Base-by-base conservation (phyloP, 177 flowering plant genomes). In the Vitis hybrid region DNA sequence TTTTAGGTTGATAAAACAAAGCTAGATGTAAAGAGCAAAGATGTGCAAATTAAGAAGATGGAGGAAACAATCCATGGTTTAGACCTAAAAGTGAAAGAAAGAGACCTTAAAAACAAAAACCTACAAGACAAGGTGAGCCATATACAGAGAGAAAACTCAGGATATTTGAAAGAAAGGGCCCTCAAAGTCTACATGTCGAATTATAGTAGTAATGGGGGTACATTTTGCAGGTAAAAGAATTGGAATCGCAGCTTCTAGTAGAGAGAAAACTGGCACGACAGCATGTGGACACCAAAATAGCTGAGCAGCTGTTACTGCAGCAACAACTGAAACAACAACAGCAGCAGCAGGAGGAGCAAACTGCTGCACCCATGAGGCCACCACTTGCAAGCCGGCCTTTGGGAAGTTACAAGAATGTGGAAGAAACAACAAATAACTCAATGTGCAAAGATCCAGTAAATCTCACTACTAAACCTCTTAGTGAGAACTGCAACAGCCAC, bases 241-340 rank as follows among this genome's bases (percentile, higher is more conserved):
- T 95, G 66, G 99, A 95, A 78, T 74, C 91, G n/a, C 99, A 91
- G 65, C 91, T 95, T 49, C 66, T 90, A 58, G 72, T 90, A 64
- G 99, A 93, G 82, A 89, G 97, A 80, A 93, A 82, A 82, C 77
- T 90, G 52, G 98, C 99, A 64, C 80, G 92, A 64, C 99, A 93
- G 74, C 97, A 91, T 52, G 88, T 90, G 6, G 99, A 94, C 75
- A 74, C 83, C 17, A 94, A 87, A 82, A 79, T 91, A 66, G 91
- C 91, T 11, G 97, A 91, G 76, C 87, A 79, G 52, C 84, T 77
- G 12, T 87, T 79, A 62, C 86, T 77, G 11, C 86, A 83, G 46
- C 82, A 80, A 48, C 78, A 82, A 56, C 72, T 72, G 67, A 80
- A 71, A 66, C 81, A 77, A 54, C 82, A 78, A 60, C 70, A 77